Evolutionary conservation across 2,329 filamentous ascomycete species (phyloP).

Genomic region (Emmonsiellopsis sp.): DNA sequence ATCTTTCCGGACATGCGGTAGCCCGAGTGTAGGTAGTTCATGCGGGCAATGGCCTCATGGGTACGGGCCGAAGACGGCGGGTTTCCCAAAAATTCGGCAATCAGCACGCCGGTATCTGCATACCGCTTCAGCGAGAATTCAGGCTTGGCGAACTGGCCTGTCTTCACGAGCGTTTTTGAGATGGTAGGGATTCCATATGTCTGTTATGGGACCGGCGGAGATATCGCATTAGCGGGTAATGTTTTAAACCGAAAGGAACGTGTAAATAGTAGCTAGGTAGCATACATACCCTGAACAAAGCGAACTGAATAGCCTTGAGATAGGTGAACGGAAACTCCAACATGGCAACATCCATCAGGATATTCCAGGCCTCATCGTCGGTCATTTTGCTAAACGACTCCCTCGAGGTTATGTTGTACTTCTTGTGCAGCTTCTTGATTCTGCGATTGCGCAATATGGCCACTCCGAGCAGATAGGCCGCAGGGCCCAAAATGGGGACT

Average conservation of each 20-base stretch:
- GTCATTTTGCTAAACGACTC: slow-evolving; percentile 45
- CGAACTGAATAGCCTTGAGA: slow-evolving; percentile 46
- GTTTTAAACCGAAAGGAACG: background rate
- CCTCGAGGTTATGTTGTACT: slow-evolving; percentile 37
- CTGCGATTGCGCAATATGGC: slow-evolving; percentile 28
- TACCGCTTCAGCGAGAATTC: slow-evolving; percentile 38
- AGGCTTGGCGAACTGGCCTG: slow-evolving; percentile 32
- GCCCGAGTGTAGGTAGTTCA: slow-evolving; percentile 53
- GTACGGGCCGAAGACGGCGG: slow-evolving; percentile 35
- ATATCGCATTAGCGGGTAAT: background rate
- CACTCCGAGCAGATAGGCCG: slow-evolving; percentile 25
- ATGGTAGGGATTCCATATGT: slow-evolving; percentile 49
- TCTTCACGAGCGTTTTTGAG: slow-evolving; percentile 35
- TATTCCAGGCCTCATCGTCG: slow-evolving; percentile 42
- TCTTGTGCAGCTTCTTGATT: slow-evolving; percentile 29
- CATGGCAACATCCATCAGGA: slow-evolving; percentile 36
- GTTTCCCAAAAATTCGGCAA: slow-evolving; percentile 37
- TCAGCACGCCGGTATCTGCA: slow-evolving; percentile 37
- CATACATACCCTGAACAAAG: slow-evolving; percentile 44
- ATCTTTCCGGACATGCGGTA: slow-evolving; percentile 53
- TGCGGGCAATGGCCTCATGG: slow-evolving; percentile 48
- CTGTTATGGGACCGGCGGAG: slow-evolving; percentile 15
- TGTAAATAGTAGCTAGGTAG: background rate
- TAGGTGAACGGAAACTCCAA: slow-evolving; percentile 49
- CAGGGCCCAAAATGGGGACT: background rate